Evolutionary conservation across 805 yeast genomes (phyloP), one percentile per base, ranked within the genome.

Genomic region (Sugiyamaella boreocaroliniensis): DNA sequence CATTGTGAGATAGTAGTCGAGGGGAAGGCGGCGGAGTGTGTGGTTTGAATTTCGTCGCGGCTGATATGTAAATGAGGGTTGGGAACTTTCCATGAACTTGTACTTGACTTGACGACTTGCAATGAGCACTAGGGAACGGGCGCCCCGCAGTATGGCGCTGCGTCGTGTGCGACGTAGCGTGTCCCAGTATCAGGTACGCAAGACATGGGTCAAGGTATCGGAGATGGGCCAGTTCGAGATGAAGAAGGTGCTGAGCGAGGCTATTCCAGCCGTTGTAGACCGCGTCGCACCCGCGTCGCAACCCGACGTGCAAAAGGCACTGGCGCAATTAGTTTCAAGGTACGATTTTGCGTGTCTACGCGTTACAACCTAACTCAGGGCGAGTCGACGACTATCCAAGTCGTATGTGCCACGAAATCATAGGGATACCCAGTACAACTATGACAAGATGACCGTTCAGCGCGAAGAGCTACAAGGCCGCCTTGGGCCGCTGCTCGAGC

Each of bases 401-500:
- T 43, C 47, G 12, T 55, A 52, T 4, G 56, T 59, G 1, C 62
- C 61, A 2, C 53, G 51, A 11, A 34, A 46, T 11, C 49, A 56
- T 9, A 42, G 52, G 10, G 60, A 59, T 18, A 19, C 41, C 9
- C 54, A 49, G 14, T 59, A 51, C 46, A 49, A 48, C 41, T 54
- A 53, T 40, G 59, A 51, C 15, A 37, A 26, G 15, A 48, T 57
- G 47, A n/a, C 46, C 40, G 49, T 47, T 37, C 55, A 51, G 40
- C 47, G 50, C 10, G 51, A 43, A 5, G 50, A 45, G 11, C 50
- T 59, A 34, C 58, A 57, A 22, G 40, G 45, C 8, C 54, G 49
- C 14, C 43, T 55, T 40, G 47, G 50, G 45, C 59, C 59, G 7
- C 34, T 53, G 41, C 14, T 50, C 43, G 59, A 55, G 32, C 60